Evolutionary conservation across 257 asterid species (phyloP).

Genomic region (Linderniella brevidens): DNA sequence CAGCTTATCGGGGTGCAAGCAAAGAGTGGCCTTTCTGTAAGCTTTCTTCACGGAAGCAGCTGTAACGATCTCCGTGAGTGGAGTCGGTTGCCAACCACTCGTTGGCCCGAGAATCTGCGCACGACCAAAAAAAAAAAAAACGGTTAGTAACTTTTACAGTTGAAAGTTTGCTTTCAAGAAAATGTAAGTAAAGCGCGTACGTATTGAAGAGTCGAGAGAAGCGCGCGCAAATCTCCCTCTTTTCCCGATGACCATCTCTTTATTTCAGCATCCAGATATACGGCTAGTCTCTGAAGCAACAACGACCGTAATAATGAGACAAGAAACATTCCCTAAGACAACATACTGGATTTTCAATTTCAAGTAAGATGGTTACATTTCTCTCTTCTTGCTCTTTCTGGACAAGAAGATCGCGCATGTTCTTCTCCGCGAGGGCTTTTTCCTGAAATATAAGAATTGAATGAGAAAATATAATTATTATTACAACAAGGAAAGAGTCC

Average conservation of each 20-base stretch:
- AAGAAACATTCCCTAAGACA: not conserved
- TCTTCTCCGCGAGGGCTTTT: constrained; percentile 94
- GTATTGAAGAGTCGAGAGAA: constrained; percentile 94
- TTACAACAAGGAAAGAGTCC: constrained; percentile 70
- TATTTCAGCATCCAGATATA: constrained; percentile 79
- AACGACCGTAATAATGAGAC: too few species aligned
- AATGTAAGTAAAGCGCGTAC: constrained; percentile 15
- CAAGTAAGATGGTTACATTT: constrained; percentile 34
- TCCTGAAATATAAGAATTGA: constrained; percentile 45
- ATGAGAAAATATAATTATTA: constrained; percentile 7
- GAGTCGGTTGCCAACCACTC: constrained; percentile 84
- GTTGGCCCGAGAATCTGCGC: constrained; percentile 76
- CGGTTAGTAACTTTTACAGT: not conserved
- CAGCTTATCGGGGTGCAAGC: constrained; percentile 92
- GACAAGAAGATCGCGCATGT: constrained; percentile 72
- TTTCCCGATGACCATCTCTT: constrained; percentile 94
- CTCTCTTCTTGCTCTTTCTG: constrained; percentile 98
- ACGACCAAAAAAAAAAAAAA: not conserved
- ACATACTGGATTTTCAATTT: constrained; percentile 34
- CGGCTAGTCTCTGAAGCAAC: constrained; percentile 69
- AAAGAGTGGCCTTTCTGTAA: constrained; percentile 86
- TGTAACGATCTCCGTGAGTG: constrained; percentile 74
- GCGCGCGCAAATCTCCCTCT: constrained; percentile 93
- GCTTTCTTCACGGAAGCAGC: constrained; percentile 76
- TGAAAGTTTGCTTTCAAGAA: too few species aligned